Evolutionary conservation across 192 early-diverging fungal species (phyloP), one percentile per base, ranked within the genome.

Genomic region (Martensiomyces pterosporus): DNA sequence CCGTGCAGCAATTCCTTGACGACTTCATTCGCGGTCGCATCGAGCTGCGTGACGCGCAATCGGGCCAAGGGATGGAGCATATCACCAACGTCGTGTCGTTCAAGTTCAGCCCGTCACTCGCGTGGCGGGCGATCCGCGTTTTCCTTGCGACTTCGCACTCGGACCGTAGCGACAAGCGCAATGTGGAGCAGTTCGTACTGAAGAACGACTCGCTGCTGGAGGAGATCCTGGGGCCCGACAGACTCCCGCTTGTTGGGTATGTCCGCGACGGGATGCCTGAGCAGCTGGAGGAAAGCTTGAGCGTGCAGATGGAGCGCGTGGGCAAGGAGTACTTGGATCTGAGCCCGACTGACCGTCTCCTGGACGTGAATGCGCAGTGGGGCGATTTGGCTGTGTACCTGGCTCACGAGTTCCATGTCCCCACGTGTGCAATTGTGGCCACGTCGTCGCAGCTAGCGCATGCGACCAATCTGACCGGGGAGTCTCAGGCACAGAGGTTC

Each of bases 1-100:
- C 67, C 5, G 63, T 45, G 2, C 60, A 62, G 29, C 53, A 49
- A 47, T 60, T 77, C 18, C 50, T 77, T 41, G 48, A 52, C 41
- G 75, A 77, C 44, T 63, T 77, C 39, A 39, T 77, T 15, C 43
- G 49, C 12, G 63, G 67, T 1, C 62, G 64, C 26, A 60, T 71
- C 14, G 75, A 77, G 60, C 59, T 77, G 16, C 67, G 67, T 22
- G 59, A 77, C 15, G 70, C 64, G 15, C 59, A 66, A 50, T 66
- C 63, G 4, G 75, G 75, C 1, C 48, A 46, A 9, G 75, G 67
- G n/a, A 41, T 77, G 67, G 47, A 37, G 24, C 43, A 24, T 23
- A 52, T 70, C 9, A 43, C 58, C 24, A 59, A 71, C 26, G 47
- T 66, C 17, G 55, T 71, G 21, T 57, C 55, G 9, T 77, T 77